Evolutionary conservation across 2,329 filamentous ascomycete species (phyloP).

Genomic region (Rutstroemia sydowiana): DNA sequence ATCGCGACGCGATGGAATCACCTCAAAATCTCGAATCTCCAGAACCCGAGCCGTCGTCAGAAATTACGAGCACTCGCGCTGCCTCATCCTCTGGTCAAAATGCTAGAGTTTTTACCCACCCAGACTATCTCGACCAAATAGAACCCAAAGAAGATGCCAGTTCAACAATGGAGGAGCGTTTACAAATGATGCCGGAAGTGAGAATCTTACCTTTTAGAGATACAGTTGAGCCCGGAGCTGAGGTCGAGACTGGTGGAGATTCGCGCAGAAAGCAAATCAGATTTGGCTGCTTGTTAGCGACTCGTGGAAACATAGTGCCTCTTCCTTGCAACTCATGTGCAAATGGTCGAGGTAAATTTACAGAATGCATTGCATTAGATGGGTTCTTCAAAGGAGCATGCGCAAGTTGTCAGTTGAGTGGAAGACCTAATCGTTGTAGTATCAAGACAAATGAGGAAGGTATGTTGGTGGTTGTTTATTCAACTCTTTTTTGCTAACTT

Average conservation of each 20-base stretch:
- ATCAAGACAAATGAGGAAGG: slow-evolving; percentile 29
- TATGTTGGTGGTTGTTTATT: slow-evolving; percentile 10
- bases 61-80: neutral
- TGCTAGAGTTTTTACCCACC: neutral
- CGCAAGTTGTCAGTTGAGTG: slow-evolving; percentile 29
- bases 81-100: neutral
- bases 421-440: slow-evolving; percentile 27
- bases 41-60: slow-evolving; percentile 13
- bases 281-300: slow-evolving; percentile 29
- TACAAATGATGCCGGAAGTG: slow-evolving; percentile 27
- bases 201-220: slow-evolving; percentile 27
- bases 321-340: slow-evolving; percentile 26
- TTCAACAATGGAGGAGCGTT: slow-evolving; percentile 27
- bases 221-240: slow-evolving; percentile 26
- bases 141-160: slow-evolving; percentile 2
- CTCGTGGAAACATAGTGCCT: slow-evolving; percentile 24
- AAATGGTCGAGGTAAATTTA: slow-evolving; percentile 29
- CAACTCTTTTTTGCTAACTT: neutral
- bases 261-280: slow-evolving; percentile 29
- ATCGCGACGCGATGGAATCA: slow-evolving; percentile 13
- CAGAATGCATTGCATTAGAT: slow-evolving; percentile 26
- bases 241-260: slow-evolving; percentile 29
- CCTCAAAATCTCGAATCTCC: slow-evolving; percentile 24
- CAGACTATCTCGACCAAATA: slow-evolving; percentile 8
- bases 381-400: slow-evolving; percentile 31